Evolutionary conservation across 305 asterid genomes (phyloP).

Genomic region (Withania somnifera): DNA sequence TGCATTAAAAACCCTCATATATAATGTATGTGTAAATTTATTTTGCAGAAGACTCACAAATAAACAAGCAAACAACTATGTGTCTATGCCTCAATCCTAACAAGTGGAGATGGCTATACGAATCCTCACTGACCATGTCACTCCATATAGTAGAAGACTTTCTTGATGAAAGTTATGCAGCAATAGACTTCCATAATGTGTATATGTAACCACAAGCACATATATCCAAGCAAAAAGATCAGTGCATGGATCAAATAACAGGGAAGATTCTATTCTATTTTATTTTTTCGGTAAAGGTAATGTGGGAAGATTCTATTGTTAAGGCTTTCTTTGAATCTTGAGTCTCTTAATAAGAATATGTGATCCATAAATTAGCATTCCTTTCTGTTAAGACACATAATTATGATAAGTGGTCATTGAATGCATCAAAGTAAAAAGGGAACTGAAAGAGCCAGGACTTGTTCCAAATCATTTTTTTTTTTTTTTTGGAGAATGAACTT

Average conservation of each 20-base stretch:
- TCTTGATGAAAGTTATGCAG: not conserved
- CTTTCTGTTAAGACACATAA: not conserved
- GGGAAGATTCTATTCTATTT: not conserved
- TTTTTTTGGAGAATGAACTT: not conserved
- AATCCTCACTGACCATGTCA: not conserved
- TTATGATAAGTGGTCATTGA: not conserved
- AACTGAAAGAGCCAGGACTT: not conserved
- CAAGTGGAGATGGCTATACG: not conserved
- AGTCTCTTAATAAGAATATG: not conserved
- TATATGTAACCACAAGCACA: not conserved
- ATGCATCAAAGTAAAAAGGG: not conserved
- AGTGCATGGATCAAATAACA: not conserved
- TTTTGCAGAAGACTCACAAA: not conserved
- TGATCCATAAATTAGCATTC: not conserved
- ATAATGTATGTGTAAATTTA: not conserved
- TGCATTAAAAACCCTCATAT: not conserved
- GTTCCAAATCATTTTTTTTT: not conserved
- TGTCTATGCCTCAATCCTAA: not conserved
- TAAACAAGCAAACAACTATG: not conserved
- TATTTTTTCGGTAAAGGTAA: no score
- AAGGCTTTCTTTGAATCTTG: not conserved
- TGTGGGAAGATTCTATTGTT: not conserved
- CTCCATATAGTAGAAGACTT: not conserved
- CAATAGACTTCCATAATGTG: not conserved
- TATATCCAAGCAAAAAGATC: not conserved